phyloP scores from a whole-genome alignment of 495 filamentous ascomycete genomes.

The Hyaloscypha finlandica region DNA sequence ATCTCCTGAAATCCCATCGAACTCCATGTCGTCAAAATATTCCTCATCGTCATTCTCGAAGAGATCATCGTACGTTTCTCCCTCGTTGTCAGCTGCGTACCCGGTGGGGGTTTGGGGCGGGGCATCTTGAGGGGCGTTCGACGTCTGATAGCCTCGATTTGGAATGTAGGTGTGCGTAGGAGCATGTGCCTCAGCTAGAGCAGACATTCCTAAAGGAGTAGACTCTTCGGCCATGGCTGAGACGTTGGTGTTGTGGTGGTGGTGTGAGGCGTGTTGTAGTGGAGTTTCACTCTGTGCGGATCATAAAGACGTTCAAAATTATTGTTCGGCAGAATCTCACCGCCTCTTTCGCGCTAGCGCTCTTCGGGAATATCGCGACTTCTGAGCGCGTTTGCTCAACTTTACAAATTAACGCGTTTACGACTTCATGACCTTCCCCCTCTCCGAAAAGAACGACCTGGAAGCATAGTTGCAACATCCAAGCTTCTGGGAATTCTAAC shows the following conservation, averaged over 20 bases:
- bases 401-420: background rate
- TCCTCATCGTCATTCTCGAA: constrained; percentile 59
- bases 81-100: constrained; percentile 35
- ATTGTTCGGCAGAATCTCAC: background rate
- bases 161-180: constrained; percentile 57
- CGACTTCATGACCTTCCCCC: constrained; percentile 9
- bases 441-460: background rate
- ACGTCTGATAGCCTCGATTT: constrained; percentile 53
- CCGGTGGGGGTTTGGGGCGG: constrained; percentile 32
- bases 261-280: background rate
- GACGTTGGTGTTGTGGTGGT: background rate
- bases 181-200: constrained; percentile 46
- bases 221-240: constrained; percentile 31
- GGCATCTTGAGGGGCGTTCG: constrained; percentile 21
- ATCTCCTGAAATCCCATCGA: constrained; percentile 63
- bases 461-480: background rate
- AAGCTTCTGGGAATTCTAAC: background rate
- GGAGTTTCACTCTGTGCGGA: background rate
- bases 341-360: background rate
- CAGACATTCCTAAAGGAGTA: constrained; percentile 23
- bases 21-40: constrained; percentile 60
- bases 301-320: background rate
- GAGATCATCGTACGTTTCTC: constrained; percentile 53
- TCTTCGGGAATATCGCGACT: background rate
- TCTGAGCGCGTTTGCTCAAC: background rate